Evolutionary conservation across 2,329 filamentous ascomycete genomes (phyloP).

Genomic region (Beauveria sp.): DNA sequence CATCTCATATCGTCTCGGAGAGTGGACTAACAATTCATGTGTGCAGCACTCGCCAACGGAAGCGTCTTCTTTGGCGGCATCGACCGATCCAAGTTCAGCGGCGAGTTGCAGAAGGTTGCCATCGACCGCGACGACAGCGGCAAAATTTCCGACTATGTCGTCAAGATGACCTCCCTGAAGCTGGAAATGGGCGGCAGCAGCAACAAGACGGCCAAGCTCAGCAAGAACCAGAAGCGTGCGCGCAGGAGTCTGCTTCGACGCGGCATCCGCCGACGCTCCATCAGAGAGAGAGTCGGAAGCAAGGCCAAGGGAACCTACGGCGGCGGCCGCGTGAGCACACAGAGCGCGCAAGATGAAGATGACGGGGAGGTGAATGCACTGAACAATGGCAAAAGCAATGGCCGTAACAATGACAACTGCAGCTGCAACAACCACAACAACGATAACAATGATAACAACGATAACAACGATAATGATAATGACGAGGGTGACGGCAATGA

Average conservation of each 20-base stretch:
- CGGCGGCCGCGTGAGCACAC: not conserved
- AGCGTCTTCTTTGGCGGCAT: conserved; percentile 6
- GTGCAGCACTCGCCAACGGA: not conserved
- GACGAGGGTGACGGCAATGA: not conserved
- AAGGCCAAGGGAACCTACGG: not conserved
- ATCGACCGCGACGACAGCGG: not conserved
- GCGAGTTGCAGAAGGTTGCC: not conserved
- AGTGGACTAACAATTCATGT: not conserved
- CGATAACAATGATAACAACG: not conserved
- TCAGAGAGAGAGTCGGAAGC: too few species aligned
- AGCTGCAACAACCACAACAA: not conserved
- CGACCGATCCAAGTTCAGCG: conserved; percentile 1
- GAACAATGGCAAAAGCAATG: not conserved
- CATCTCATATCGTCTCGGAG: not conserved
- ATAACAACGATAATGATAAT: too few species aligned
- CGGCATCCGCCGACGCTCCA: not conserved
- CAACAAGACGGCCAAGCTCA: not conserved
- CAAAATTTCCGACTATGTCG: not conserved
- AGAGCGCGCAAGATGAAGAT: not conserved
- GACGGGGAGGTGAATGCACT: not conserved
- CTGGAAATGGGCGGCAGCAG: conserved; percentile 2
- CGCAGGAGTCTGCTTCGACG: not conserved
- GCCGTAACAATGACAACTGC: too few species aligned
- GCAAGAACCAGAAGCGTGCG: not conserved
- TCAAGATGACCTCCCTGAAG: not conserved